phyloP scores from a whole-genome alignment of 176 grass and related monocot species.

The Otatea glauca region DNA sequence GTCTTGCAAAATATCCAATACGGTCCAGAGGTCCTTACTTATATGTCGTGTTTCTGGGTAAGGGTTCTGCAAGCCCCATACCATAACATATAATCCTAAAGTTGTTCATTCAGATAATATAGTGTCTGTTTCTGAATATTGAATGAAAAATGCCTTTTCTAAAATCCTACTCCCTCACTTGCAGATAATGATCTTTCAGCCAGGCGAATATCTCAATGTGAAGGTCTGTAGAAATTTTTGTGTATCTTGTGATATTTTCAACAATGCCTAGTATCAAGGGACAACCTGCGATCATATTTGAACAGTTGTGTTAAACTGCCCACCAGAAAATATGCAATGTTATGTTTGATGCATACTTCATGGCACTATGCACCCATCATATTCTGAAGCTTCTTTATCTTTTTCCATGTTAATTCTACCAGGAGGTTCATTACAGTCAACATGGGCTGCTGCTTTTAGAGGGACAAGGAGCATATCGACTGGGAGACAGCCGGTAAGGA shows the following conservation, averaged over 20 bases:
- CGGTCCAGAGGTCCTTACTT: background rate
- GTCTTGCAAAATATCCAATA: conserved; percentile 13
- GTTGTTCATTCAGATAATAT: background rate
- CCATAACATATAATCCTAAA: background rate
- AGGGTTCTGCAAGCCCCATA: background rate
- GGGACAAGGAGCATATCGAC: conserved; percentile 94
- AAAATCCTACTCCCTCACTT: conserved; percentile 26
- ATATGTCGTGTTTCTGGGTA: background rate
- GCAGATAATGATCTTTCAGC: conserved; percentile 99
- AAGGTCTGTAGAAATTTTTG: conserved; percentile 60
- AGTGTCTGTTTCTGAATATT: conserved; percentile 9
- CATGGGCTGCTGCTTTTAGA: conserved; percentile 90
- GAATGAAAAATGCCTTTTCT: conserved; percentile 19
- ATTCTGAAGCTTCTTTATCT: conserved; percentile 29
- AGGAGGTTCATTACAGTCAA: conserved; percentile 99
- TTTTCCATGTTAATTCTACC: conserved; percentile 34
- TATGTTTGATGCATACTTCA: background rate
- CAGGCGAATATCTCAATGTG: conserved; percentile 97
- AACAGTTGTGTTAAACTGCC: background rate
- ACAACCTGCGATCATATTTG: background rate
- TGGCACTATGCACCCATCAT: background rate
- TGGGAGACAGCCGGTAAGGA: conserved; percentile 88
- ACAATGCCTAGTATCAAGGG: background rate
- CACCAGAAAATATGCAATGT: background rate
- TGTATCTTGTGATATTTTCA: background rate